A percentile compares a stretch with the other conserved stretches of the same genome.
These are phyloP conservation scores for Aspergillus spinulosporus DNA, from an alignment of 2,329 filamentous ascomycete species.

Conservation along the genomic window DNA sequence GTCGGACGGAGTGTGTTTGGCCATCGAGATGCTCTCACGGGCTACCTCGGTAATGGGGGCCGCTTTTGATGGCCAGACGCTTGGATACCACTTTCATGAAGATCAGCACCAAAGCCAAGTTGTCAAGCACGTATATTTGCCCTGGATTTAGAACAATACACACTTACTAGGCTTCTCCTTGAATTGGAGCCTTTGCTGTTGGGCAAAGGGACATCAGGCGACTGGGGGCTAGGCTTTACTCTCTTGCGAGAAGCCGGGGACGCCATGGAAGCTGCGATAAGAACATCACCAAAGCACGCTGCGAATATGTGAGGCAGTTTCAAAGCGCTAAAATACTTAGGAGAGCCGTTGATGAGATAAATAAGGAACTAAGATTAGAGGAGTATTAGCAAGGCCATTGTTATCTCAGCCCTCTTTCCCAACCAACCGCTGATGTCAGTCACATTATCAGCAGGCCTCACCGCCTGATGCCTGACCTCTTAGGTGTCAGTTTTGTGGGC, in stretches of 20 bases:
- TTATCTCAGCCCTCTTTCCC: slow-evolving; percentile 6
- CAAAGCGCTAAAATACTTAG: not conserved
- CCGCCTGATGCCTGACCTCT: too few species aligned
- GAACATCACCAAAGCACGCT: slow-evolving; percentile 36
- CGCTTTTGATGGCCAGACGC: slow-evolving; percentile 51
- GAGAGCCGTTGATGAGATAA: not conserved
- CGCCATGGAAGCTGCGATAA: slow-evolving; percentile 36
- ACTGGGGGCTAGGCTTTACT: slow-evolving; percentile 42
- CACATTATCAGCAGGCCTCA: not conserved
- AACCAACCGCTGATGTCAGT: slow-evolving; percentile 31
- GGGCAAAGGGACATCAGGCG: slow-evolving; percentile 23
- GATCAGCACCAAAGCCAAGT: not conserved
- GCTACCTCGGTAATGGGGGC: slow-evolving; percentile 52
- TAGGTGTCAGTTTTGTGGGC: too few species aligned
- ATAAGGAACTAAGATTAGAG: not conserved
- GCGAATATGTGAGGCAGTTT: not conserved
- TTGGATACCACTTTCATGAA: slow-evolving; percentile 46
- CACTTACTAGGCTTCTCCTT: slow-evolving; percentile 34
- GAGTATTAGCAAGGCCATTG: not conserved
- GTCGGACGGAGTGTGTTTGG: slow-evolving; percentile 40
- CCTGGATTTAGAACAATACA: not conserved
- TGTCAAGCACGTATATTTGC: too few species aligned
- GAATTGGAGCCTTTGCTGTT: slow-evolving; percentile 27
- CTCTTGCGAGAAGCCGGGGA: slow-evolving; percentile 46
- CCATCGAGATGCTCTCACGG: slow-evolving; percentile 51